These are phyloP conservation scores for Pseudofabraea citricarpa DNA, from an alignment of 2,329 filamentous ascomycete species.

Conservation along the genomic window DNA sequence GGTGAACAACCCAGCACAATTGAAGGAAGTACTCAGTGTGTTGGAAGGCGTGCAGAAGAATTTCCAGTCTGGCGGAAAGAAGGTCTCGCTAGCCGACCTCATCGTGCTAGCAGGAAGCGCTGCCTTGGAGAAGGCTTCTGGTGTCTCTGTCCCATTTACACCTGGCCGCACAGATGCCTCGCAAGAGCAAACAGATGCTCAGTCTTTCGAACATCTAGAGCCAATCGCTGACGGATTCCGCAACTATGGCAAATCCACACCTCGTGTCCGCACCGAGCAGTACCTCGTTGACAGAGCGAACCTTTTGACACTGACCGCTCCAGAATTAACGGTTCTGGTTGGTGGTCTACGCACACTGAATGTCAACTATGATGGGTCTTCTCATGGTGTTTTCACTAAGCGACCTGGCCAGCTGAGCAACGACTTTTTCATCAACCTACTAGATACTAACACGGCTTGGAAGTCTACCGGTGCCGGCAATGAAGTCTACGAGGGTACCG, in stretches of 20 bases:
- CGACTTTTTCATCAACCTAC: constrained; percentile 78
- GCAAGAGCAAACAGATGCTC: constrained; percentile 65
- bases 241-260: constrained; percentile 64
- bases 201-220: constrained; percentile 62
- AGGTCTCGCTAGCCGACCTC: constrained; percentile 72
- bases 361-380: constrained; percentile 67
- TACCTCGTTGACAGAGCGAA: constrained; percentile 68
- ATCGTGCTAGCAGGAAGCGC: constrained; percentile 71
- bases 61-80: constrained; percentile 63
- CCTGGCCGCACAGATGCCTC: constrained; percentile 69
- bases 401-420: constrained; percentile 66
- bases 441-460: constrained; percentile 65
- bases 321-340: constrained; percentile 66
- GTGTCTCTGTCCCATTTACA: constrained; percentile 62
- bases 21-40: constrained; percentile 54
- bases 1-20: constrained; percentile 67
- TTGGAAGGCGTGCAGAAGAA: constrained; percentile 62
- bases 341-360: constrained; percentile 68
- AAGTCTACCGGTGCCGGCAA: constrained; percentile 42
- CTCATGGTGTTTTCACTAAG: constrained; percentile 63
- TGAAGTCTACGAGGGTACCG: constrained; percentile 58
- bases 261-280: constrained; percentile 61
- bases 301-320: constrained; percentile 64
- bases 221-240: constrained; percentile 73
- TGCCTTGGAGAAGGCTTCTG: constrained; percentile 67